Base-by-base conservation (phyloP, 2,329 filamentous ascomycete genomes). In the Arthrobotrys iridis region DNA sequence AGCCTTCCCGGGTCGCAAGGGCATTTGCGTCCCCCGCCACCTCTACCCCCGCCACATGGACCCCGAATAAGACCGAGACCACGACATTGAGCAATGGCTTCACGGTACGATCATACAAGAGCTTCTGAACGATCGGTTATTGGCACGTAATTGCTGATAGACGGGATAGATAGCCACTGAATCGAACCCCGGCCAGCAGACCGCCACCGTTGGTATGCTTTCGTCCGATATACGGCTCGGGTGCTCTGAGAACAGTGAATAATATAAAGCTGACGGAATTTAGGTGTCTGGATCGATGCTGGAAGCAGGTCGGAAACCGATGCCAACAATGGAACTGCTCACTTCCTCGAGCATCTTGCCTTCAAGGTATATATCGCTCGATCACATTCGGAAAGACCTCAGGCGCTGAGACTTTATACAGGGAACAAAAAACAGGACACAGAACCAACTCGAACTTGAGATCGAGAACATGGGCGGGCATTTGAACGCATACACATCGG, bases 401-500 rank as follows among this genome's bases (percentile, higher is more conserved):
- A 2, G 41, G 6, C 13, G 33, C 64, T 76, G 40, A 77, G 28
- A 15, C 48, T 5, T 15, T 15, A 30, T 77, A n/a, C n/a, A 93
- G 93, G 95, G 95, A 81, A 99, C 95, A 80, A 88, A 91, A 84
- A 96, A 91, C 87, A 89, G 95, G 84, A 93, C 91, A 79, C 95
- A 99, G 85, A 91, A 96, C 83, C 95, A 99, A 86, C 88, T 99
- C 83, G 95, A 99, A 87, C 90, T 99, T 79, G 95, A 99, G 87
- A 98, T 99, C 82, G 95, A 99, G 88, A 99, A 99, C 87, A 97
- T 99, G 92, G 95, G 95, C 83, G 95, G 93, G 79, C 95, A 99
- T 86, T 88, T 99, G 81, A 99, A 99, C 85, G 95, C 95, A 83
- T 99, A 99, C 87, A 99, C 95, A 81, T 98, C 94, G 87, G 93